Evolutionary conservation across 179 eudicot genomes (phyloP), one percentile per base, ranked within the genome.

Genomic region (Sideroxylon spinosum): DNA sequence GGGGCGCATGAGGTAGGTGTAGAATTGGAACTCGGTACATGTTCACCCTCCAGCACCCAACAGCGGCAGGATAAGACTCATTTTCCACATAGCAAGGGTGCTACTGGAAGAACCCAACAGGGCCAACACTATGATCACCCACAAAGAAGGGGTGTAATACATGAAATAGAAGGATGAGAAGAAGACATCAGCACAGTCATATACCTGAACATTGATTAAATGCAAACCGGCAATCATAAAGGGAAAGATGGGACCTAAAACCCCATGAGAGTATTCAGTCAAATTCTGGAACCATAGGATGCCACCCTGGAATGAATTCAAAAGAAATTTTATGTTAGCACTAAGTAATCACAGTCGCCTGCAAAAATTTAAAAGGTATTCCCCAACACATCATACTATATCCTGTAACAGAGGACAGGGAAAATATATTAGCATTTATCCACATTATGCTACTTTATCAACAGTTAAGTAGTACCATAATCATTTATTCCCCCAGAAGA

Each of bases 201-300:
- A 60, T 85, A 93, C 99, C 98, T 91, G 90, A 79, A 90, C 82
- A 79, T 90, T 91, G 74, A 82, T 81, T 68, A 87, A 90, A 88
- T 95, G 97, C 87, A 95, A 88, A 55, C 92, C 81, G 79, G 91
- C 99, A 81, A 93, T 81, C 49, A 90, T 78, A 4, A 89, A 56
- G 23, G 99, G 99, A 72, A 93, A 81, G 76, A 91, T 77, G 79
- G 83, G 80, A 64, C 98, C 98, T 76, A 82, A 75, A 79, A 78
- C 81, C 76, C 99, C 98, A 81, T 70, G 87, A 52, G 98, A 85
- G 74, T 79, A 78, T 78, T 87, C 94, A 75, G 91, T 89, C 93
- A 95, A 83, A 83, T 95, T 87, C 81, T 87, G 91, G 82, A 93
- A 93, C 99, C 99, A 95, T 44, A 95, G 78, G 73, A 79, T 73